Base-by-base conservation (phyloP, 129 eudicot species). In the Flaveria linearis region DNA sequence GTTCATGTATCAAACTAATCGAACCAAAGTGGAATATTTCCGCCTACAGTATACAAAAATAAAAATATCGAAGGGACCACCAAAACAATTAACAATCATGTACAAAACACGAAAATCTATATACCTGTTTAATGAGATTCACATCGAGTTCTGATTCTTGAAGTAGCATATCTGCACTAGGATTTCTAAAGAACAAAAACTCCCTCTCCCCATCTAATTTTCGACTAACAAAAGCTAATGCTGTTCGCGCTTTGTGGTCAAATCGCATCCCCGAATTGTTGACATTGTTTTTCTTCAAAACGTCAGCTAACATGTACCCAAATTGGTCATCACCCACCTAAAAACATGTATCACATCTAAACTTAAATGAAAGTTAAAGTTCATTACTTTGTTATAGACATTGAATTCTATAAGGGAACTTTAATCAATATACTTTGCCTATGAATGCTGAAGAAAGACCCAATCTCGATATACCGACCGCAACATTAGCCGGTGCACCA, bases 401-500 rank as follows among this genome's bases (percentile, higher is more conserved):
- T 13, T 61, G 14, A 1, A 4, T 1, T 11, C 12, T 61, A 25
- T 23, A 9, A 5, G 16, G 6, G 46, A 10, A 2, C 0, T 33
- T 52, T 0, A 9, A 22, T 16, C 28, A 20, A 22, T 23, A 7
- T 42, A 62, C 97, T 88, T 92, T 92, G 39, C 97, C 97, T 17
- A 92, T 82, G 79, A 92, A 92, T 74, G 97, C 96, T 0, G 97
- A 82, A 4, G 93, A 92, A 72, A 93, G 96, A 55, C 97, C 96
- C 45, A 92, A 70, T 69, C 86, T 81, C 66, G 97, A 72, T 43
- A 92, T 69, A 51, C 97, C 88, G 55, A 89, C 97, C 41, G 97
- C 97, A 79, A 92, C 97, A 73, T 92, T 92, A 78, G 97, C 97
- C 57, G 97, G 96, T 60, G 97, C 97, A 67, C 97, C 97, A 41